phyloP scores from a whole-genome alignment of 257 asterid species.

The Misopates orontium region DNA sequence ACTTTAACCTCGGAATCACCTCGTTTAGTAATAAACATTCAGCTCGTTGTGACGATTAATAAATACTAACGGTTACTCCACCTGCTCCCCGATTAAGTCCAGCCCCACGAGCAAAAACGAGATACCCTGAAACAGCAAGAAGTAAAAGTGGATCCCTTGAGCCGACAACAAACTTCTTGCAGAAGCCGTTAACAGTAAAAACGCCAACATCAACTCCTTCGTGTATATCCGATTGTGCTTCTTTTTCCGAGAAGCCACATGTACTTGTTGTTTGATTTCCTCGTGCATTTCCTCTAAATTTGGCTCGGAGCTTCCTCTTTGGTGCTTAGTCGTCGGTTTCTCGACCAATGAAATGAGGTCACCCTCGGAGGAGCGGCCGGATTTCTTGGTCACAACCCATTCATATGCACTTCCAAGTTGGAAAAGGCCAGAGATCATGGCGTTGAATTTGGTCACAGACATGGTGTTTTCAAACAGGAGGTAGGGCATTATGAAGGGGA shows the following conservation, averaged over 20 bases:
- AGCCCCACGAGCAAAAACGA: slow-evolving; percentile 87
- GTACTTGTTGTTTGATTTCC: slow-evolving; percentile 44
- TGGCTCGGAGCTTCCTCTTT: slow-evolving; percentile 65
- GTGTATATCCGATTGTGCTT: slow-evolving; percentile 79
- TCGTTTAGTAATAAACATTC: neutral
- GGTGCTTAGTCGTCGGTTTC: slow-evolving; percentile 46
- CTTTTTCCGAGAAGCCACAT: slow-evolving; percentile 49
- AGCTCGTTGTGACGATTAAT: neutral
- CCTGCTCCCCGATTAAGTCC: slow-evolving; percentile 94
- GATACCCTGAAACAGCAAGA: slow-evolving; percentile 84
- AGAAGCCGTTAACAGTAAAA: slow-evolving; percentile 76
- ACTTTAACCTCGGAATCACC: neutral
- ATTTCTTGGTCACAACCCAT: slow-evolving; percentile 93
- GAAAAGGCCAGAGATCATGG: slow-evolving; percentile 91
- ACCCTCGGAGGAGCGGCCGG: slow-evolving; percentile 84
- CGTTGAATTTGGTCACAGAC: slow-evolving; percentile 96
- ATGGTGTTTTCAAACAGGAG: slow-evolving; percentile 87
- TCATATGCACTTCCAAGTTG: slow-evolving; percentile 91
- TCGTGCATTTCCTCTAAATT: slow-evolving; percentile 60
- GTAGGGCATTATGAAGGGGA: slow-evolving; percentile 91
- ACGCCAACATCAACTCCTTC: slow-evolving; percentile 76
- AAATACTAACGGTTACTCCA: slow-evolving; percentile 29
- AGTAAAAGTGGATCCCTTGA: slow-evolving; percentile 92
- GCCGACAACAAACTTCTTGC: slow-evolving; percentile 85
- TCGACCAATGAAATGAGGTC: slow-evolving; percentile 58